These are phyloP conservation scores for Elsinoe batatas DNA, from an alignment of 2,329 filamentous ascomycete species.

Conservation along the genomic window DNA sequence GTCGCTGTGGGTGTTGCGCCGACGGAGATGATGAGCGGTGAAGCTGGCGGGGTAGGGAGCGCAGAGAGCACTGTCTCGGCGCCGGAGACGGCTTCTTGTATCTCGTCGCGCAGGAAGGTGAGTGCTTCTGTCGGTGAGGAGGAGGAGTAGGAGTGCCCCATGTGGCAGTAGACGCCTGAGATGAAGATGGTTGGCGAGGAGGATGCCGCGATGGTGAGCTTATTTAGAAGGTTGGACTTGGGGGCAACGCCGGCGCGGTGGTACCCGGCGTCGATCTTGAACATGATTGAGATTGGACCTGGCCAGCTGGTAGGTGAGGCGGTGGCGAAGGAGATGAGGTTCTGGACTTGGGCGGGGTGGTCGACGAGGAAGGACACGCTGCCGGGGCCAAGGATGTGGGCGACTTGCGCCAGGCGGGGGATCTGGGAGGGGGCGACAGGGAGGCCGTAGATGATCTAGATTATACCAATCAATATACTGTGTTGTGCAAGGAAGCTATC, in stretches of 20 bases:
- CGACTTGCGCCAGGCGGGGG: constrained; percentile 49
- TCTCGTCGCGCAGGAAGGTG: constrained; percentile 49
- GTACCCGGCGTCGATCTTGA: constrained; percentile 68
- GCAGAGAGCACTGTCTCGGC: constrained; percentile 27
- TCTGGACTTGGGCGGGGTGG: constrained; percentile 50
- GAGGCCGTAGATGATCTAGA: constrained; percentile 64
- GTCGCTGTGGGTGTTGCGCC: constrained; percentile 69
- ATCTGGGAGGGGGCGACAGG: constrained; percentile 55
- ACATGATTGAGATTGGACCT: constrained; percentile 47
- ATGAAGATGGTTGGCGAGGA: constrained; percentile 38
- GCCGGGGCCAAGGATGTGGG: constrained; percentile 44
- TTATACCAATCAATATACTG: too few relatives aligned
- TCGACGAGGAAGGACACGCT: constrained; percentile 60
- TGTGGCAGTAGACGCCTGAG: constrained; percentile 62
- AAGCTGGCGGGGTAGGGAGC: constrained; percentile 14
- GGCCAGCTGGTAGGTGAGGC: constrained; percentile 25
- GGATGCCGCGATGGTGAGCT: constrained; percentile 41
- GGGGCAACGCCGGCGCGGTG: constrained; percentile 58
- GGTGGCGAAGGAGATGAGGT: constrained; percentile 35
- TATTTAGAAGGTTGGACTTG: constrained; percentile 36
- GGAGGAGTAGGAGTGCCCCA: constrained; percentile 58
- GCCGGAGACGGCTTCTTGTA: constrained; percentile 44
- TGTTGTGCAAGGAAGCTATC: too few relatives aligned
- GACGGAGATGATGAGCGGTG: constrained; percentile 51
- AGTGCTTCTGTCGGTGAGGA: constrained; percentile 50